Evolutionary conservation across 306 rosid genomes (phyloP).

Genomic region (Medicago ruthenica): DNA sequence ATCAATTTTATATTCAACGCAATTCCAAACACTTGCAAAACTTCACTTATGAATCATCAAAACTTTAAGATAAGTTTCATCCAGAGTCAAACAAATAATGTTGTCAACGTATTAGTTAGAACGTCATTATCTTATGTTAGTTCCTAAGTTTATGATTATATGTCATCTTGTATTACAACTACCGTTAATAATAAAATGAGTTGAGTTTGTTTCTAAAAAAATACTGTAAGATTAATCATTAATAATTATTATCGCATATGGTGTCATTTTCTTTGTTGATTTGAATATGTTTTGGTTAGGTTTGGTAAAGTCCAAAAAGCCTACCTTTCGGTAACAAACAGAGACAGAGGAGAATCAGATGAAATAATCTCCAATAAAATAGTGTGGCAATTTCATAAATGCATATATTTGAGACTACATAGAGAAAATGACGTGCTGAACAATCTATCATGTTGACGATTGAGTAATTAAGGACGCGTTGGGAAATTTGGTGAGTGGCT

Average conservation of each 20-base stretch:
- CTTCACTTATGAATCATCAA: no score
- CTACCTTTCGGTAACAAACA: slow-evolving; percentile 44
- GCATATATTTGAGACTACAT: background rate
- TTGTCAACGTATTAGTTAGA: no score
- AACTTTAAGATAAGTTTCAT: no score
- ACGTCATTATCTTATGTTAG: no score
- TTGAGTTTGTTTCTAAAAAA: no score
- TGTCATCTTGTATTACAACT: no score
- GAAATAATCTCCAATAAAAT: slow-evolving; percentile 28
- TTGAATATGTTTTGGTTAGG: slow-evolving; percentile 41
- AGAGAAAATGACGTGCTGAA: slow-evolving; percentile 26
- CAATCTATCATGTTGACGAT: slow-evolving; percentile 11
- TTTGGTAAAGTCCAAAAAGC: slow-evolving; percentile 38
- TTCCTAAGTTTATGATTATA: no score
- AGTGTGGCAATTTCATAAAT: slow-evolving; percentile 1
- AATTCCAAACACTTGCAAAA: no score
- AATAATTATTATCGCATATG: background rate
- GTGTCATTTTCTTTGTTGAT: slow-evolving; percentile 40
- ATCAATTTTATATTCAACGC: no score
- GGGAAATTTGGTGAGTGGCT: background rate
- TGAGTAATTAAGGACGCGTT: background rate
- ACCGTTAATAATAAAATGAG: no score
- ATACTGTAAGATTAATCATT: no score
- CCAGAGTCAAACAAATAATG: no score
- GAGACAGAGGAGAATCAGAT: slow-evolving; percentile 26